phyloP scores from a whole-genome alignment of 1,284 basidiomycete genomes.

The Wallemia ichthyophaga region DNA sequence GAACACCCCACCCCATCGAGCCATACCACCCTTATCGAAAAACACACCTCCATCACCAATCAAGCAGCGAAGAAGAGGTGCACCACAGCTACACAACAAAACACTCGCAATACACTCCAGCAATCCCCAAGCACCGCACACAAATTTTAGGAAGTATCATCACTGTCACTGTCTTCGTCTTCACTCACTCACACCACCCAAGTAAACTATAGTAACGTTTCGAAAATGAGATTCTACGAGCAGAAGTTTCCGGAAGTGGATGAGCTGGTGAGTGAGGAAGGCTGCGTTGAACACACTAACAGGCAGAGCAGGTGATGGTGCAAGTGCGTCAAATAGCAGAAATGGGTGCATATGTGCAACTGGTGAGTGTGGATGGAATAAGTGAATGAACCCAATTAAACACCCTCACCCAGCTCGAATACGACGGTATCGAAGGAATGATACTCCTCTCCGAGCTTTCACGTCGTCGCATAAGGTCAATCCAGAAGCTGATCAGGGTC shows the following conservation, averaged over 20 bases:
- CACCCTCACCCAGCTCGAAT: constrained; percentile 58
- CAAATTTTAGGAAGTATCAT: too few relatives aligned
- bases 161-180: too few relatives aligned
- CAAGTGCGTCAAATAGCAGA: constrained; percentile 97
- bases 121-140: too few relatives aligned
- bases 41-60: too few relatives aligned
- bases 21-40: too few relatives aligned
- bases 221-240: constrained; percentile 16
- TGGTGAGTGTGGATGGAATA: constrained; percentile 26
- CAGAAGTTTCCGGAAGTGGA: constrained; percentile 20
- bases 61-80: too few relatives aligned
- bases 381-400: not conserved
- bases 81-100: too few relatives aligned
- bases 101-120: too few relatives aligned
- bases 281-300: not conserved
- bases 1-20: too few relatives aligned
- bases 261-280: not conserved
- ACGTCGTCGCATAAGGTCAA: constrained; percentile 79
- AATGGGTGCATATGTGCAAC: constrained; percentile 97
- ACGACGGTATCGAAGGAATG: constrained; percentile 98
- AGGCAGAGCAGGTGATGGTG: constrained; percentile 64
- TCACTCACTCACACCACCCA: too few relatives aligned
- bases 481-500: constrained; percentile 92
- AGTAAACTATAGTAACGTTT: too few relatives aligned
- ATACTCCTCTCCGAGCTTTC: constrained; percentile 92